Evolutionary conservation across 768 basidiomycete species (phyloP).

Genomic region (Boletus tomentosulus): DNA sequence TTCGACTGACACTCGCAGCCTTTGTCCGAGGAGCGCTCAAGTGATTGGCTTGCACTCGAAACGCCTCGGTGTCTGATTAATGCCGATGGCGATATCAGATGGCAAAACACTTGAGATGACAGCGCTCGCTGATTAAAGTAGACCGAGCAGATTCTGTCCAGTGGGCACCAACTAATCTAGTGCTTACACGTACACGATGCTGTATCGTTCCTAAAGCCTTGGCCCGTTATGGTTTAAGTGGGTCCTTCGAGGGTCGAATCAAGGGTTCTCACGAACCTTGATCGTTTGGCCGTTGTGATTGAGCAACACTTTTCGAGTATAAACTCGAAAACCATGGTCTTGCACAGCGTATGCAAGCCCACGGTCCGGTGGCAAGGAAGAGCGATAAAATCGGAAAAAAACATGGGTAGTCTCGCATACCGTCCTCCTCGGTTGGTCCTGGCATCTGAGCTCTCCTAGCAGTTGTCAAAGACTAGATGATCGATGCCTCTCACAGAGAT

Average conservation of each 20-base stretch:
- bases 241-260: too few relatives aligned
- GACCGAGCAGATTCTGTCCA: not conserved
- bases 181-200: not conserved
- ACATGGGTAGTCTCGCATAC: too few relatives aligned
- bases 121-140: not conserved
- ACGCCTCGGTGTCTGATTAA: not conserved
- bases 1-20: not conserved
- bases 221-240: conserved; percentile 2
- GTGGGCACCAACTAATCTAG: not conserved
- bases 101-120: not conserved
- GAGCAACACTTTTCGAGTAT: too few relatives aligned
- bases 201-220: not conserved
- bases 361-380: too few relatives aligned
- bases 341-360: not conserved
- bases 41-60: not conserved
- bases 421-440: not conserved
- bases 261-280: not conserved
- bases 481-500: not conserved
- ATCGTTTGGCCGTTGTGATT: too few relatives aligned
- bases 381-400: too few relatives aligned
- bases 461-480: not conserved
- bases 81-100: not conserved
- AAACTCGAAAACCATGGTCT: not conserved
- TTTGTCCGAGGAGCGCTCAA: too few relatives aligned
- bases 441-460: not conserved